phyloP scores from a whole-genome alignment of 2,329 filamentous ascomycete species.

The Laburnicola sp. region DNA sequence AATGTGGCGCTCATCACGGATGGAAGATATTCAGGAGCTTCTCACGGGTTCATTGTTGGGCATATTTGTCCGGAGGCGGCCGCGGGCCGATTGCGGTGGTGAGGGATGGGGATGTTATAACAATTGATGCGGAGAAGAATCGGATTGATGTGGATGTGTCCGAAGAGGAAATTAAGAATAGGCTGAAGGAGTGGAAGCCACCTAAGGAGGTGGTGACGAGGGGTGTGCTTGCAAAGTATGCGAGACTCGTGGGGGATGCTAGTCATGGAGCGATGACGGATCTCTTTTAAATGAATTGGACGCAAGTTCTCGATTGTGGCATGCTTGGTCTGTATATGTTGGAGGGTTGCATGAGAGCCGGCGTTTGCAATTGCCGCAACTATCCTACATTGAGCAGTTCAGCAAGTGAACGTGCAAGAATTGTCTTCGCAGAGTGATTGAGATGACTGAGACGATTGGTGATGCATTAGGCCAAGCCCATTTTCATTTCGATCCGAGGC shows the following conservation, averaged over 20 bases:
- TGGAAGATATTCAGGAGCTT: slow-evolving; percentile 84
- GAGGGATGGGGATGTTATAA: slow-evolving; percentile 76
- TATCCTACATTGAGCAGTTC: slow-evolving; percentile 13
- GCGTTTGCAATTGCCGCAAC: not conserved
- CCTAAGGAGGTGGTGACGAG: slow-evolving; percentile 75
- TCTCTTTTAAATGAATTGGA: slow-evolving; percentile 54
- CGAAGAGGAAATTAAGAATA: slow-evolving; percentile 68
- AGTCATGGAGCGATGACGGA: slow-evolving; percentile 91
- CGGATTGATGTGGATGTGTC: slow-evolving; percentile 70
- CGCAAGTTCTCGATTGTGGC: not conserved
- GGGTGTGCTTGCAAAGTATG: slow-evolving; percentile 89
- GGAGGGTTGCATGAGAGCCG: not conserved
- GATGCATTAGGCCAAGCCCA: slow-evolving; percentile 36
- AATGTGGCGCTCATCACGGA: slow-evolving; percentile 93
- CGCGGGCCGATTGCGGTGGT: slow-evolving; percentile 84
- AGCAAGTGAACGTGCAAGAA: not conserved
- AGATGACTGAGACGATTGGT: slow-evolving; percentile 5
- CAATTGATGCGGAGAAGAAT: slow-evolving; percentile 83
- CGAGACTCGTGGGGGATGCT: slow-evolving; percentile 82
- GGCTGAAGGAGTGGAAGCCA: slow-evolving; percentile 68
- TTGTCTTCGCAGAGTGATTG: not conserved
- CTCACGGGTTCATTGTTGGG: slow-evolving; percentile 90
- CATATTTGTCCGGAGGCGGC: slow-evolving; percentile 91
- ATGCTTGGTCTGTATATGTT: not conserved
- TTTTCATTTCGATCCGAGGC: slow-evolving; percentile 42